phyloP scores from a whole-genome alignment of 495 filamentous ascomycete genomes.

The Penicillium chermesinum region DNA sequence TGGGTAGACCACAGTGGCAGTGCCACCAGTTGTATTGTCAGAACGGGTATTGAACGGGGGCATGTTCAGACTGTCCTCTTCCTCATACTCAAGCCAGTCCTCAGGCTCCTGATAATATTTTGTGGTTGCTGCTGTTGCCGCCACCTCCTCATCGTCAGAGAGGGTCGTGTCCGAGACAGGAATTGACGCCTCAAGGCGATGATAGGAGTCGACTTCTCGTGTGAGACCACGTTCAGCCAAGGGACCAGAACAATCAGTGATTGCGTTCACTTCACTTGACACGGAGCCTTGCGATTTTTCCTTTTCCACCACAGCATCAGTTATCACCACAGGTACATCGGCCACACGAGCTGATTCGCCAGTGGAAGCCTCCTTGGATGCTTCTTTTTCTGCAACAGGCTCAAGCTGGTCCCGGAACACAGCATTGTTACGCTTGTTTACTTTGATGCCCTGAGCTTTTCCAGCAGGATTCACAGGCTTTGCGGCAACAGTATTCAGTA shows the following conservation, averaged over 20 bases:
- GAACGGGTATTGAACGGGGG: constrained; percentile 67
- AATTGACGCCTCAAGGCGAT: neutral
- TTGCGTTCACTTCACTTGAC: too few relatives aligned
- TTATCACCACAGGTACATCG: constrained; percentile 9
- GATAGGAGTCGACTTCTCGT: neutral
- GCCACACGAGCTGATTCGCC: constrained; percentile 14
- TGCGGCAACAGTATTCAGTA: constrained; percentile 39
- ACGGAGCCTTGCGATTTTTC: constrained; percentile 1
- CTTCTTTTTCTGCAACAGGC: constrained; percentile 28
- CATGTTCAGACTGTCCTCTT: constrained; percentile 56
- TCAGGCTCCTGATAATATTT: constrained; percentile 40
- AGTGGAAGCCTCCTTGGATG: constrained; percentile 36
- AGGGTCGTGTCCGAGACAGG: constrained; percentile 11
- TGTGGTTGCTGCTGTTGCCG: constrained; percentile 4
- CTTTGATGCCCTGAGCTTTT: constrained; percentile 36
- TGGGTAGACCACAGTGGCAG: constrained; percentile 69
- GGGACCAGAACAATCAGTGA: too few relatives aligned
- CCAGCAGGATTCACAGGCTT: constrained; percentile 32
- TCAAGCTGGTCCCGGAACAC: constrained; percentile 59
- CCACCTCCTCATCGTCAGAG: constrained; percentile 14
- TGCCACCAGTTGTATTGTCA: constrained; percentile 74
- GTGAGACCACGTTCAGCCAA: neutral
- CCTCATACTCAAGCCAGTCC: constrained; percentile 73
- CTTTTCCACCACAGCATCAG: constrained; percentile 3
- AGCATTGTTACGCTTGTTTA: constrained; percentile 53